These are phyloP conservation scores for Aureobasidium lini DNA, from an alignment of 2,329 filamentous ascomycete genomes.

Conservation along the genomic window DNA sequence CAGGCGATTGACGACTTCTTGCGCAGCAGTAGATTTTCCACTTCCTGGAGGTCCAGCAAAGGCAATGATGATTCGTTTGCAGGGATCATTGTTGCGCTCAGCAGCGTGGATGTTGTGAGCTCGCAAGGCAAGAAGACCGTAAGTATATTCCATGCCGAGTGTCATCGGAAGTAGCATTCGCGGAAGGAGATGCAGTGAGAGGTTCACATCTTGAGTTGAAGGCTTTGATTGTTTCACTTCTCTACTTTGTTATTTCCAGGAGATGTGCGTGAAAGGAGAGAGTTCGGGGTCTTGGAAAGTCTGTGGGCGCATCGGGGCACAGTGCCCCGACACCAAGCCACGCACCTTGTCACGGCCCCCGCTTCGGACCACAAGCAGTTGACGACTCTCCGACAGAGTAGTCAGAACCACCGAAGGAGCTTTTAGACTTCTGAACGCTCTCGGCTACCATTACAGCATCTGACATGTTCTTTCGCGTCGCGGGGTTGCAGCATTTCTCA, in stretches of 20 bases:
- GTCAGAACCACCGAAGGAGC: too few species aligned
- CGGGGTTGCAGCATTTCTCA: neutral
- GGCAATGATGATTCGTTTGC: neutral
- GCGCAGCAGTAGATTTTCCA: constrained; percentile 6
- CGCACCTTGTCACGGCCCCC: neutral
- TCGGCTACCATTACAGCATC: too few species aligned
- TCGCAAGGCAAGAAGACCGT: neutral
- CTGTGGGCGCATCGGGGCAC: neutral
- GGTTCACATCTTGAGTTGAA: too few species aligned
- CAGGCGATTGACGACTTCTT: neutral
- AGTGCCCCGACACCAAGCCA: neutral
- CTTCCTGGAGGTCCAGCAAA: constrained; percentile 14
- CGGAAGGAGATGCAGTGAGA: too few species aligned
- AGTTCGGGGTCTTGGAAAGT: neutral
- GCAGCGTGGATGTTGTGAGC: neutral
- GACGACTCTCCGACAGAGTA: neutral
- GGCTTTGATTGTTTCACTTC: too few species aligned
- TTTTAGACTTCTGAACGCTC: too few species aligned
- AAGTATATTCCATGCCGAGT: neutral
- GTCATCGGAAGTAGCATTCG: neutral
- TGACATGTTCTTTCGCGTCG: neutral
- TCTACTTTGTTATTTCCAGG: too few species aligned
- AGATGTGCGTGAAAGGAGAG: too few species aligned
- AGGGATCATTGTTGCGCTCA: neutral
- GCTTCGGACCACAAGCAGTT: neutral